Percentiles rank a stretch among this genome's conserved stretches.
Evolutionary conservation across 2,329 filamentous ascomycete genomes (phyloP).

Genomic region (Cladosporium sp.): DNA sequence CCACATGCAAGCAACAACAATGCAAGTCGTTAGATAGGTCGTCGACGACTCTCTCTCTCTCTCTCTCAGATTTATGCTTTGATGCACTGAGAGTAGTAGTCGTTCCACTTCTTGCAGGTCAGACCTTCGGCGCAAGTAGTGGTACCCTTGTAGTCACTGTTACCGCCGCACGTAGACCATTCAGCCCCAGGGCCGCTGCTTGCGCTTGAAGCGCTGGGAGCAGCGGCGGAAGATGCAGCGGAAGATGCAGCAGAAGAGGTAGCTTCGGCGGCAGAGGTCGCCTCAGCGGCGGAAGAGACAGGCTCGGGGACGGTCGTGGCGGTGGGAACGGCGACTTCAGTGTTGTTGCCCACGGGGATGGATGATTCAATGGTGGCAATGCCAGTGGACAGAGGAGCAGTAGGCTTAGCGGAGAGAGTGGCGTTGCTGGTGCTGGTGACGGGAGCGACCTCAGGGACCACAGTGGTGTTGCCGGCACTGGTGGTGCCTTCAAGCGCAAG

Average conservation of each 20-base stretch:
- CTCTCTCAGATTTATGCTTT: neutral
- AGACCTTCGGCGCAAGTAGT: constrained; percentile 36
- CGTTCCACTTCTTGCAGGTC: constrained; percentile 37
- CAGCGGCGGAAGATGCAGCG: constrained; percentile 14
- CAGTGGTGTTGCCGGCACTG: neutral
- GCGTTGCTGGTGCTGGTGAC: constrained; percentile 3
- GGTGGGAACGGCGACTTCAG: constrained; percentile 3
- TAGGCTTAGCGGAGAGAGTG: neutral
- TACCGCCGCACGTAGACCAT: constrained; percentile 41
- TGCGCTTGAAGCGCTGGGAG: constrained; percentile 19
- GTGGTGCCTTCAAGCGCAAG: constrained; percentile 38
- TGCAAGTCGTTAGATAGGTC: constrained; percentile 6
- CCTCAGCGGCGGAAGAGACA: neutral
- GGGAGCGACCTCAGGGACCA: neutral
- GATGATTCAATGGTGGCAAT: constrained; percentile 7
- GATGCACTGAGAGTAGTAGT: constrained; percentile 33
- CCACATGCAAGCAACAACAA: constrained; percentile 13
- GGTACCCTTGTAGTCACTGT: constrained; percentile 35
- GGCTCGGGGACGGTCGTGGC: neutral
- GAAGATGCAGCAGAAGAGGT: constrained; percentile 12
- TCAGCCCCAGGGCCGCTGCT: constrained; percentile 20
- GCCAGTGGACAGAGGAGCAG: neutral
- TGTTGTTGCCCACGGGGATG: constrained; percentile 15
- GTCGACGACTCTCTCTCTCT: neutral
- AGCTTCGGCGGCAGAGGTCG: constrained; percentile 11